phyloP scores from a whole-genome alignment of 2,329 filamentous ascomycete genomes.

The Didymella lethalis region DNA sequence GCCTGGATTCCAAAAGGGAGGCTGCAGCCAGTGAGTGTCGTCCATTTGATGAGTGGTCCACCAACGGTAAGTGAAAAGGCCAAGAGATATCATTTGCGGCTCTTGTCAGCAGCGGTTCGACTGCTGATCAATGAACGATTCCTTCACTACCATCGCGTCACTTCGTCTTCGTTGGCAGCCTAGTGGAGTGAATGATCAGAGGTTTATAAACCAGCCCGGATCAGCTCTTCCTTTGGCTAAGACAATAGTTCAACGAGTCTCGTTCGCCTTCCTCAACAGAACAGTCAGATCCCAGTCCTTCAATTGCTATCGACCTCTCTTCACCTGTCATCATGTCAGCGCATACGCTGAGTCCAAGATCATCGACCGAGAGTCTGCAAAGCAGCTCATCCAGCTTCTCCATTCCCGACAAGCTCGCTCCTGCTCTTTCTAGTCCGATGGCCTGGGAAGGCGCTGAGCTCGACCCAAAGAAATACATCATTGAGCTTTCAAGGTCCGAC shows the following conservation, averaged over 20 bases:
- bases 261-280: background rate
- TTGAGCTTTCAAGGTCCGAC: conserved; percentile 36
- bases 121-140: conserved; percentile 14
- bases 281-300: background rate
- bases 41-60: conserved; percentile 21
- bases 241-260: conserved; percentile 3
- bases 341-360: conserved; percentile 37
- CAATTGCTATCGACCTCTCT: background rate
- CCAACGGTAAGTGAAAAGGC: conserved; percentile 19
- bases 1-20: conserved; percentile 31
- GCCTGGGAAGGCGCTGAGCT: conserved; percentile 45
- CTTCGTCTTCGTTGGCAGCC: conserved; percentile 1
- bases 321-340: conserved; percentile 33
- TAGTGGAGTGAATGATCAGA: conserved; percentile 7
- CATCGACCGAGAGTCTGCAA: conserved; percentile 44
- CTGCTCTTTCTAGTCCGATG: conserved; percentile 42
- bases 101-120: conserved; percentile 39
- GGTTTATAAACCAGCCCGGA: conserved; percentile 13
- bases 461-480: conserved; percentile 37
- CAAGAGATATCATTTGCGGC: conserved; percentile 39
- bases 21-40: conserved; percentile 27
- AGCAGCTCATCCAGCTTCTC: conserved; percentile 36
- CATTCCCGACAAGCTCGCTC: conserved; percentile 42
- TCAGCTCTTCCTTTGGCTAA: conserved; percentile 6
- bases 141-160: conserved; percentile 8